Evolutionary conservation across 2,329 filamentous ascomycete genomes (phyloP).

Genomic region (Ceratocystis diversiconidia): DNA sequence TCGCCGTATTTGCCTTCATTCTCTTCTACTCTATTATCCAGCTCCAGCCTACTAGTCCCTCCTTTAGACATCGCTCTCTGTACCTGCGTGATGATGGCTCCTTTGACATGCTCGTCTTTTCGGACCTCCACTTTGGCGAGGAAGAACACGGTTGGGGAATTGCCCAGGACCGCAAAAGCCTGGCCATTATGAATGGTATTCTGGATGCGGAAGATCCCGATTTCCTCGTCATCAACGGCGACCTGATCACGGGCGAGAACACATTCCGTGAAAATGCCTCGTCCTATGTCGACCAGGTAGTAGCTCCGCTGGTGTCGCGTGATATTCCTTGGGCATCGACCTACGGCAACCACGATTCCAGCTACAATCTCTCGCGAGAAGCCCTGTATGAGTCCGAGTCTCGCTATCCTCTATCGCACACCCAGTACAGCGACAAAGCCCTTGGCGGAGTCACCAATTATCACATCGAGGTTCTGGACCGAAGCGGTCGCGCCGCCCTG

Average conservation of each 20-base stretch:
- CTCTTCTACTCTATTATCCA: constrained; percentile 10
- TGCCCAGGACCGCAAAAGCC: constrained; percentile 42
- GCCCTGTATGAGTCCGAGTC: constrained; percentile 27
- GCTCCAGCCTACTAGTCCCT: constrained; percentile 8
- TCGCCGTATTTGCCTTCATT: constrained; percentile 1
- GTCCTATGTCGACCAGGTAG: constrained; percentile 43
- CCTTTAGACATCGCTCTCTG: background rate
- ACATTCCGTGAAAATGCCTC: constrained; percentile 35
- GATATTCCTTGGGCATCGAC: constrained; percentile 49
- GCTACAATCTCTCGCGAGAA: constrained; percentile 40
- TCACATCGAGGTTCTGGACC: constrained; percentile 32
- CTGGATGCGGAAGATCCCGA: constrained; percentile 42
- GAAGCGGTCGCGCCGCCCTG: constrained; percentile 28
- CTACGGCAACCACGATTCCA: constrained; percentile 57
- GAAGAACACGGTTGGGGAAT: constrained; percentile 36
- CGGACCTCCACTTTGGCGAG: constrained; percentile 60
- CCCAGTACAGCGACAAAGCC: constrained; percentile 3
- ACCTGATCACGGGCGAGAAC: constrained; percentile 56
- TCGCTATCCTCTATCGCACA: constrained; percentile 23
- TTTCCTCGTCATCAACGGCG: constrained; percentile 56
- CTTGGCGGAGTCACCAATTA: constrained; percentile 33
- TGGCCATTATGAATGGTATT: constrained; percentile 42
- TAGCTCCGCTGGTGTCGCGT: constrained; percentile 41
- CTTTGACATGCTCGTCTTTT: constrained; percentile 46
- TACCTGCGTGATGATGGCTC: constrained; percentile 27